Evolutionary conservation across 257 asterid species (phyloP).

Genomic region (Fraxinus americana): DNA sequence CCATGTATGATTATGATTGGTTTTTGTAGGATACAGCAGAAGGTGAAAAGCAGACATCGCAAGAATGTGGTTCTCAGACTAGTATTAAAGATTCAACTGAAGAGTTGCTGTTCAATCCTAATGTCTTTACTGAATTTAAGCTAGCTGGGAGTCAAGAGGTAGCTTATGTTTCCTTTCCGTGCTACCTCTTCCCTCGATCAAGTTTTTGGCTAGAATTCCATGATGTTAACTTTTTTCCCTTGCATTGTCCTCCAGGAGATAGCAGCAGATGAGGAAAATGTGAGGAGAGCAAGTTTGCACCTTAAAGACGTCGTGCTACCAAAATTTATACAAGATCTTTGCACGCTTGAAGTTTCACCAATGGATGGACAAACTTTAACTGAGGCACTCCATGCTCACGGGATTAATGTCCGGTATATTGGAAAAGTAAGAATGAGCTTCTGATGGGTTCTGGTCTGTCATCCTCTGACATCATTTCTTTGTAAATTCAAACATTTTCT

Average conservation of each 20-base stretch:
- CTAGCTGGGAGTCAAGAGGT: slow-evolving; percentile 85
- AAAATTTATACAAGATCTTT: slow-evolving; percentile 75
- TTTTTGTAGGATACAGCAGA: slow-evolving; percentile 37
- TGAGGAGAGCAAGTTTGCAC: slow-evolving; percentile 70
- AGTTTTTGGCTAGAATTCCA: slow-evolving; percentile 10
- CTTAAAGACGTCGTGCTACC: slow-evolving; percentile 74
- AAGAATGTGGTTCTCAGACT: slow-evolving; percentile 42
- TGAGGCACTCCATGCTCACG: slow-evolving; percentile 95
- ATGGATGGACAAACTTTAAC: slow-evolving; percentile 96
- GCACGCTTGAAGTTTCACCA: slow-evolving; percentile 94
- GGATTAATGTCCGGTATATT: slow-evolving; percentile 82
- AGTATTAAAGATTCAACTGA: slow-evolving; percentile 37
- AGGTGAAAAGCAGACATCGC: slow-evolving; percentile 35
- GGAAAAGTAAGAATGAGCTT: slow-evolving; percentile 63
- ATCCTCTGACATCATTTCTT: slow-evolving; percentile 1
- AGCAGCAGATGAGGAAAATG: slow-evolving; percentile 78
- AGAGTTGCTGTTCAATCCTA: slow-evolving; percentile 81
- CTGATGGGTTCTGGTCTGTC: slow-evolving; percentile 16
- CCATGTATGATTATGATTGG: slow-evolving; percentile 7
- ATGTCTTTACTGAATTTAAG: slow-evolving; percentile 83
- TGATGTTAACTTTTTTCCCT: slow-evolving; percentile 16
- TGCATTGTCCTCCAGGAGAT: slow-evolving; percentile 57
- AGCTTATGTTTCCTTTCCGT: slow-evolving; percentile 20
- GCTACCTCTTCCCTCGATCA: slow-evolving; percentile 13
- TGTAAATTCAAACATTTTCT: background rate